Evolutionary conservation across 164 flowering plant genomes (phyloP).

Genomic region (Kalanchoe fedtschenkoi): DNA sequence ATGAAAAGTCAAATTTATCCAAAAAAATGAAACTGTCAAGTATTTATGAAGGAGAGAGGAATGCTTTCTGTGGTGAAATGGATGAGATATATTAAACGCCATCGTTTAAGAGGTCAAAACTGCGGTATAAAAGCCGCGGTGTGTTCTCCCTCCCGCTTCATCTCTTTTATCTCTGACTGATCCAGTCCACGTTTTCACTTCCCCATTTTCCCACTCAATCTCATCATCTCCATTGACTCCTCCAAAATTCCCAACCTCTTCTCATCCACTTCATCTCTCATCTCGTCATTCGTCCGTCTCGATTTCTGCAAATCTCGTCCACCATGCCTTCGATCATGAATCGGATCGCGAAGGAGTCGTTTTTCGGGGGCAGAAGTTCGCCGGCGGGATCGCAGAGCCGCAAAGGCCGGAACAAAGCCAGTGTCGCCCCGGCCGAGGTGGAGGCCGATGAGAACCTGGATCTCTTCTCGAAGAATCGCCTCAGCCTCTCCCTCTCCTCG

Average conservation of each 20-base stretch:
- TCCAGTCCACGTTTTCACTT: no score
- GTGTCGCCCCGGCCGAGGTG: conserved; percentile 7
- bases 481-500: conserved; percentile 35
- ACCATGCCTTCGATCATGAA: conserved; percentile 1
- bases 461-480: conserved; percentile 73
- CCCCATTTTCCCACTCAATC: not conserved
- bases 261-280: not conserved
- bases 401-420: conserved; percentile 32
- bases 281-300: not conserved
- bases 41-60: no score
- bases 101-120: not conserved
- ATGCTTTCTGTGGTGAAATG: no score
- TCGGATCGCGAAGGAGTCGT: not conserved
- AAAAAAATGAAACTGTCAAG: no score
- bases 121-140: not conserved
- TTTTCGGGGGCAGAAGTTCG: not conserved
- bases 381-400: conserved; percentile 32
- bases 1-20: no score
- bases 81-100: no score
- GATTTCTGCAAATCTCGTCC: not conserved
- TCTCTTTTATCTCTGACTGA: not conserved
- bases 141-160: not conserved
- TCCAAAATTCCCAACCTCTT: not conserved
- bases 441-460: conserved; percentile 53
- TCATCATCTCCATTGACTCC: not conserved